Evolutionary conservation across 164 flowering plant genomes (phyloP).

Genomic region (Magnolia changhungtana): DNA sequence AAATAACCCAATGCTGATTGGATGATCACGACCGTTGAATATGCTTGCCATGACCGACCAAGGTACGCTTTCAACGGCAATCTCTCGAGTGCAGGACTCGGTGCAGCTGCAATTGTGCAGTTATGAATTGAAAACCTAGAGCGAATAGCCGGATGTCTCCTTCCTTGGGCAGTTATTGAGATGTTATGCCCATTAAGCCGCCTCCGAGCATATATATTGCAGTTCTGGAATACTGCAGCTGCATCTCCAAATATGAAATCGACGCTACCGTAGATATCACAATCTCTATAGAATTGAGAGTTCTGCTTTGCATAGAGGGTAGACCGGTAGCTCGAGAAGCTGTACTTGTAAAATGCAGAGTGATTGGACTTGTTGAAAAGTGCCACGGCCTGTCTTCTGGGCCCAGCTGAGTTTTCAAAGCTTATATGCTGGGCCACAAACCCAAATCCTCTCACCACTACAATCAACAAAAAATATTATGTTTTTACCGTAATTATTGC

Average conservation of each 20-base stretch:
- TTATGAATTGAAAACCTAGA: constrained; percentile 17
- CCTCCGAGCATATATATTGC: constrained; percentile 18
- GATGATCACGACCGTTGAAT: constrained; percentile 20
- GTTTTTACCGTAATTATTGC: too few species aligned
- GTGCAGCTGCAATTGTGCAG: constrained; percentile 1
- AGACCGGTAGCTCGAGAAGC: constrained; percentile 19
- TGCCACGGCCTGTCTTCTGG: constrained; percentile 22
- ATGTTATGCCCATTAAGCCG: constrained; percentile 9
- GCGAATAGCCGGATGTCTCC: constrained; percentile 12
- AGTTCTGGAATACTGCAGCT: constrained; percentile 27
- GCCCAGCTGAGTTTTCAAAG: constrained; percentile 23
- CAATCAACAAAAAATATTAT: neutral
- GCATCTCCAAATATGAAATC: constrained; percentile 44
- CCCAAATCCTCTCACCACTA: constrained; percentile 18
- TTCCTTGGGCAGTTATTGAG: constrained; percentile 18
- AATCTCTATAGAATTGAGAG: constrained; percentile 21
- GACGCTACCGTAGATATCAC: constrained; percentile 31
- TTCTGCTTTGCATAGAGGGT: neutral
- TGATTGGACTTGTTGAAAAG: constrained; percentile 13
- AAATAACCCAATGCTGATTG: constrained; percentile 2
- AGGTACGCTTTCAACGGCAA: constrained; percentile 9
- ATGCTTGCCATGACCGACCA: constrained; percentile 21
- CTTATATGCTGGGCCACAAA: constrained; percentile 20
- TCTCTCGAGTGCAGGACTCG: neutral
- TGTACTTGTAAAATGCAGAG: constrained; percentile 16